Base-by-base conservation (phyloP, 768 basidiomycete species). In the Boletus vinaceobasis region DNA sequence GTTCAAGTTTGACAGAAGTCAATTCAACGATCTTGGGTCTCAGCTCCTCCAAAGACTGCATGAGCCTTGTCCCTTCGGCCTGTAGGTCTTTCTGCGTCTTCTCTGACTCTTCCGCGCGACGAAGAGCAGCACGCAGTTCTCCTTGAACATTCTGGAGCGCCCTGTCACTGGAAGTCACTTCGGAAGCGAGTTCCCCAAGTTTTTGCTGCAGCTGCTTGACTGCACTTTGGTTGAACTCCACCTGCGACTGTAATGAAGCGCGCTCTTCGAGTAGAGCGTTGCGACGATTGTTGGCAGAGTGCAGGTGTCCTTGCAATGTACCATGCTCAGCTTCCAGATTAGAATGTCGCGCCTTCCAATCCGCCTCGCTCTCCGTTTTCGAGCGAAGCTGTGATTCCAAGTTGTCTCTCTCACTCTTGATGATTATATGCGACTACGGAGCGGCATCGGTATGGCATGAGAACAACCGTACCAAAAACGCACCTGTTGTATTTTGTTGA, bases 1-100 rank as follows among this genome's bases (percentile, higher is more conserved):
- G 77, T 56, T 88, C 82, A 14, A 89, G 72, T 67, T 86, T 90
- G 56, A 76, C 79, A 36, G 84, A 81, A 3, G 88, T 90, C 50
- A 95, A 75, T 65, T 90, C 85, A 21, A 92, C 85, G 58, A 93
- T 84, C 74, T 93, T 93, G 38, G 88, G 82, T 31, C 87, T 81
- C 83, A 93, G 87, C 70, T 93, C 90, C 58, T 93, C 86, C 56
- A 93, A 72, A n/a, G 88, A 85, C 29, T 78, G 82, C 84, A 93
- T 82, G 33, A 94, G 78, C 49, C 76, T 79, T n/a, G 80, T 83
- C 38, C 91, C 90, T 70, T 94, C 92, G 0, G 75, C 73, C 63
- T 92, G 91, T 4, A 94, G 76, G 55, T 82, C 84, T 63, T 82
- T 81, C 62, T 90, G 86, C 4, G 75, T 83, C 61, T 74, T 77